Evolutionary conservation across 768 basidiomycete species (phyloP), one percentile per base, ranked within the genome.

Genomic region (Agaricus subrufescens): DNA sequence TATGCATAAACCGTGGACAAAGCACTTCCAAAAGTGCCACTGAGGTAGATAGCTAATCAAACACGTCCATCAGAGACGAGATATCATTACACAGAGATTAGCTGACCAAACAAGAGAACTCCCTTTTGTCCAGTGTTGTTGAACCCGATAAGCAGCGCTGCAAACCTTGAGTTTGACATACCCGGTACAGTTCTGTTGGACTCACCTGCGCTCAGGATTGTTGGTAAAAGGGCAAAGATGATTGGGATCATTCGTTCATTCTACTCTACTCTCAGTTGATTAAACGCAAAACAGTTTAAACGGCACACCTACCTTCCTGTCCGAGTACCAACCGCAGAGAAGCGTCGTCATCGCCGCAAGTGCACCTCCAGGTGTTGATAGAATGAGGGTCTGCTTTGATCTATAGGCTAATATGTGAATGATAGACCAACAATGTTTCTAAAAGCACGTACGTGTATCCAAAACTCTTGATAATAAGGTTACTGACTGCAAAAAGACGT

Each of bases 271-370:
- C 42, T 23, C 3, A 44, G 46, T 26, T 39, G 15, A 4, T 5
- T 5, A 25, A 10, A 10, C 19, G 6, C 11, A 48, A 12, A 23
- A 45, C 4, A 31, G 15, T 2, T 8, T n/a, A 44, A 19, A 19
- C 19, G 19, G 1, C 19, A 10, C 34, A 2, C 10, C 5, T 26
- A 81, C 84, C 77, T 79, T 85, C 66, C 70, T 80, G 61, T 86
- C 86, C 0, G 85, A 84, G 63, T 83, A 84, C 78, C 81, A 86
- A 3, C 84, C 84, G 58, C 82, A 84, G 4, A 75, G 61, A 15
- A 85, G 58, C 2, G 79, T 76, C 57, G 72, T 83, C 3, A 68
- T 42, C 0, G 82, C 74, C 3, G 73, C 77, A 26, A 87, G 65
- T 9, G 69, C 73, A 3, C 85, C 86, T 23, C 67, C 75, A 2